Conservation (phyloP, 495 filamentous ascomycete genomes). For the Recurvomyces mirabilis region DNA sequence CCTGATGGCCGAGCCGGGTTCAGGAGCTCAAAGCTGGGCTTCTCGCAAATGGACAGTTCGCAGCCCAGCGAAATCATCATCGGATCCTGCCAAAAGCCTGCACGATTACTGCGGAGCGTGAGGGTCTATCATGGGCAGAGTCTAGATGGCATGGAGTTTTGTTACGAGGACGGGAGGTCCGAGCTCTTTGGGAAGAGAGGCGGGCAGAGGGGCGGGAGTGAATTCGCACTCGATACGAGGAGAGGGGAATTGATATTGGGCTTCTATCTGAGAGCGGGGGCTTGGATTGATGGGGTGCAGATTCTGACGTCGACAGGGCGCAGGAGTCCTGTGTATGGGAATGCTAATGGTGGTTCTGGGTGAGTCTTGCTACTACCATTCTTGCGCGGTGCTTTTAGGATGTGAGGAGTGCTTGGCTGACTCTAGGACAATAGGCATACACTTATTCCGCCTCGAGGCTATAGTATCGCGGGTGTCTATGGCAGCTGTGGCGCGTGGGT, state of each 20-base stretch:
- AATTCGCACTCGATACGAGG: slow-evolving; percentile 72
- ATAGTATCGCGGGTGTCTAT: slow-evolving; percentile 75
- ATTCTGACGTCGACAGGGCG: slow-evolving; percentile 80
- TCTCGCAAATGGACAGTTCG: slow-evolving; percentile 59
- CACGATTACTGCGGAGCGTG: slow-evolving; percentile 63
- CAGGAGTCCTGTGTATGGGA: slow-evolving; percentile 77
- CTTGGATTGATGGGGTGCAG: slow-evolving; percentile 85
- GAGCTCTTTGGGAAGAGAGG: slow-evolving; percentile 85
- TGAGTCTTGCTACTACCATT: slow-evolving; percentile 36
- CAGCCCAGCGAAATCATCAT: slow-evolving; percentile 64
- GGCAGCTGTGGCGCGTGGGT: slow-evolving; percentile 75
- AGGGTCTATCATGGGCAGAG: slow-evolving; percentile 68
- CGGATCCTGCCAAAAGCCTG: slow-evolving; percentile 53
- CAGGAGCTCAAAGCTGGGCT: slow-evolving; percentile 64
- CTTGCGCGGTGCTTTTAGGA: neutral
- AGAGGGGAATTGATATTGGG: slow-evolving; percentile 79
- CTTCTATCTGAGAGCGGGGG: slow-evolving; percentile 70
- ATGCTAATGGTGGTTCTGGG: slow-evolving; percentile 69
- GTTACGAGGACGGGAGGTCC: slow-evolving; percentile 76
- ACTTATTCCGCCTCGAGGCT: slow-evolving; percentile 80
- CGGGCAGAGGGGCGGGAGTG: slow-evolving; percentile 60
- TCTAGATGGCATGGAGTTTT: slow-evolving; percentile 81
- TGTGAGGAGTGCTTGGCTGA: neutral
- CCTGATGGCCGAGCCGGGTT: slow-evolving; percentile 64
- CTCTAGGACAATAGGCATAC: slow-evolving; percentile 50